Evolutionary conservation across 2,329 filamentous ascomycete genomes (phyloP), one percentile per base, ranked within the genome.

Genomic region (Sclerotinia borealis): DNA sequence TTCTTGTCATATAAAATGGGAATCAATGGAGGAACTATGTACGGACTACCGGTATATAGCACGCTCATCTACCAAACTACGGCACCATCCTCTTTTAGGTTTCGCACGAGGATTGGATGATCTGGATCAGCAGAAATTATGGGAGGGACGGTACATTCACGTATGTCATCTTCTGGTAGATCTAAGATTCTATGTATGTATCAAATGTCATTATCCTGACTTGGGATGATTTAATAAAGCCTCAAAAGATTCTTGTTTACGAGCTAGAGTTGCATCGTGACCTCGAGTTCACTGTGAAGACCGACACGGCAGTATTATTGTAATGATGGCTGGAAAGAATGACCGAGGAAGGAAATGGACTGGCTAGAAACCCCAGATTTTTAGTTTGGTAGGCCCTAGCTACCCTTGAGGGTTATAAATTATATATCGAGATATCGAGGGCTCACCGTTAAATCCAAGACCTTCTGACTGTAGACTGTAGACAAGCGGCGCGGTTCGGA

Each of bases 391-490:
- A n/a, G n/a, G n/a, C n/a, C n/a, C n/a, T n/a, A n/a, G n/a, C 49
- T 27, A 61, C 49, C 59, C 49, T 61, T 19, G n/a, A 61, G 59
- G 59, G 17, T 61, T 34, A 25, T 25, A 61, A n/a, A 61, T 61
- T 54, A 25, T 37, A 11, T 19, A 58, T 52, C 47, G 36, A 60
- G 13, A 54, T 54, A 34, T 54, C 50, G 37, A 17, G 50, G 60
- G 41, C 29, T 36, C 41, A 58, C 54, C 60, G 60, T 55, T 58
- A 47, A 58, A 19, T 25, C 41, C 25, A 22, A 60, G 22, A 52
- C 34, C n/a, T 55, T 15, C 10, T 47, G 9, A 19, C 43, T 36
- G 56, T 34, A 25, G 39, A 54, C 50, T 37, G 31, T 37, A 45
- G 34, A 43, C 39, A 27, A 47, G 54, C 29, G 54, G 41, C 39